Conservation (phyloP, 1,284 basidiomycete genomes). For the Neolentinus lepideus region DNA sequence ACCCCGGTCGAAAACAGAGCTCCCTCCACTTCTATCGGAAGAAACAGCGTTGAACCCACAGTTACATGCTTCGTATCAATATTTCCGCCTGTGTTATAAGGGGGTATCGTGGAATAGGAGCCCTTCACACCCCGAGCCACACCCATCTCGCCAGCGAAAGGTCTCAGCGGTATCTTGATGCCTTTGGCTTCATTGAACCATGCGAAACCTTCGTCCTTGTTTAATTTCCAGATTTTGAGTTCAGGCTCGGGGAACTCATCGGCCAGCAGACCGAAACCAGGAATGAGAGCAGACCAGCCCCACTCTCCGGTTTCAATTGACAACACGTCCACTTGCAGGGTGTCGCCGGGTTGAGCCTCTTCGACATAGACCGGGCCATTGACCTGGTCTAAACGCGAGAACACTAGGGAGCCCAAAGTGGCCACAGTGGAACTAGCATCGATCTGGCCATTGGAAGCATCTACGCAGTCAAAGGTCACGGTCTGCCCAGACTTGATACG, state of each 20-base stretch:
- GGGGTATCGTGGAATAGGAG: slow-evolving; percentile 53
- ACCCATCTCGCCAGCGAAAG: slow-evolving; percentile 62
- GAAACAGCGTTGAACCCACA: slow-evolving; percentile 43
- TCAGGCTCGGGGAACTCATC: slow-evolving; percentile 45
- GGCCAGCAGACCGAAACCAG: slow-evolving; percentile 49
- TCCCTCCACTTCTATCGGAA: slow-evolving; percentile 54
- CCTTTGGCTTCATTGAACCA: slow-evolving; percentile 41
- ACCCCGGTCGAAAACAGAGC: slow-evolving; percentile 56
- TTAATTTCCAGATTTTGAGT: slow-evolving; percentile 48
- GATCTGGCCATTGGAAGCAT: slow-evolving; percentile 56
- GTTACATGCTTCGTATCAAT: slow-evolving; percentile 51
- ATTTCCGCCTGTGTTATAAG: slow-evolving; percentile 54
- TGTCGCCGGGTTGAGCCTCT: slow-evolving; percentile 45
- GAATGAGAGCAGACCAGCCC: slow-evolving; percentile 55
- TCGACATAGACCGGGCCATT: slow-evolving; percentile 50
- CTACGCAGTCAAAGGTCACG: slow-evolving; percentile 51
- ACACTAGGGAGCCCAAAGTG: slow-evolving; percentile 30
- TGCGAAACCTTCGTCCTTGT: slow-evolving; percentile 30
- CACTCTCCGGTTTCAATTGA: slow-evolving; percentile 43
- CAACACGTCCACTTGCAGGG: slow-evolving; percentile 49
- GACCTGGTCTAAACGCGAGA: slow-evolving; percentile 47
- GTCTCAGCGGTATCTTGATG: slow-evolving; percentile 39
- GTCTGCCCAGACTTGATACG: slow-evolving; percentile 44
- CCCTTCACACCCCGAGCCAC: slow-evolving; percentile 46
- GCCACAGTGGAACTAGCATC: slow-evolving; percentile 31